phyloP scores from a whole-genome alignment of 73 alveolate genomes.

The Stentor roeselii region DNA sequence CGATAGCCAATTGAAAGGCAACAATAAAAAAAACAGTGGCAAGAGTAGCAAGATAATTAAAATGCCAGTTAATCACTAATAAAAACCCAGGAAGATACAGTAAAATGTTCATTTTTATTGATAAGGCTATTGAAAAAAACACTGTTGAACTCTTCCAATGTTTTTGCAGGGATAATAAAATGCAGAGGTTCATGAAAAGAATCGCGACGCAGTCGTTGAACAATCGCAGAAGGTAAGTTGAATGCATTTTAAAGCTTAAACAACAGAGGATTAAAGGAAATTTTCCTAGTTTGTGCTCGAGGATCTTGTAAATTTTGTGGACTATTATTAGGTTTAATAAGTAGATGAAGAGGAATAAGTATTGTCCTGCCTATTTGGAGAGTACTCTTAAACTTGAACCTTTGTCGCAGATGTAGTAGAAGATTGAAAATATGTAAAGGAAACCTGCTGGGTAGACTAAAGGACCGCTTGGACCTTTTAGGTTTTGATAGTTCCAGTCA shows the following conservation, averaged over 20 bases:
- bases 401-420: constrained; percentile 38
- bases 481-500: constrained; percentile 46
- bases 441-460: constrained; percentile 72
- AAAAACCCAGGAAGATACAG: constrained; percentile 29
- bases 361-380: constrained; percentile 40
- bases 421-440: constrained; percentile 42
- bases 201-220: constrained; percentile 61
- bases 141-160: neutral
- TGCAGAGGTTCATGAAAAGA: constrained; percentile 36
- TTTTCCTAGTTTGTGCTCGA: neutral
- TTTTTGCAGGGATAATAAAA: constrained; percentile 23
- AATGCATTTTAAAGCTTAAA: constrained; percentile 48
- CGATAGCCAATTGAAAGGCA: constrained; percentile 37
- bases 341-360: constrained; percentile 41
- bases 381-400: constrained; percentile 48
- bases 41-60: neutral
- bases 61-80: constrained; percentile 18
- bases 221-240: constrained; percentile 57
- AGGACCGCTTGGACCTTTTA: constrained; percentile 64
- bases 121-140: constrained; percentile 18
- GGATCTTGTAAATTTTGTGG: constrained; percentile 34
- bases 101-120: constrained; percentile 36
- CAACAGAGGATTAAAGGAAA: neutral
- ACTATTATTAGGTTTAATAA: constrained; percentile 30
- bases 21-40: constrained; percentile 14